These are phyloP conservation scores for Ampelocalamus luodianensis DNA, from an alignment of 176 grass and related monocot genomes.

Conservation along the genomic window DNA sequence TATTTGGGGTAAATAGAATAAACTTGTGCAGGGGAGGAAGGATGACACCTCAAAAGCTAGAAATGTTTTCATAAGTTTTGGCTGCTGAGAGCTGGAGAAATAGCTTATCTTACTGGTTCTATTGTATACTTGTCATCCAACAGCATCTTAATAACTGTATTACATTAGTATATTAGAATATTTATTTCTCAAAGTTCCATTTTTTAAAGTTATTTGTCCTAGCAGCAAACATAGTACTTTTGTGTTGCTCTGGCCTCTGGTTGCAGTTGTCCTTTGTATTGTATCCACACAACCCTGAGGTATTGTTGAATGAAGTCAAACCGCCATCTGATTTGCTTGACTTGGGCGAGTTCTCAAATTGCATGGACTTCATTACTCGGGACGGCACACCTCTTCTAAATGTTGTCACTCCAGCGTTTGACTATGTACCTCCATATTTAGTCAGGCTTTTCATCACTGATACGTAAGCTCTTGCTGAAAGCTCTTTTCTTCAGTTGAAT, in stretches of 20 bases:
- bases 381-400: conserved; percentile 51
- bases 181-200: background rate
- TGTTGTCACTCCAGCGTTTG: conserved; percentile 59
- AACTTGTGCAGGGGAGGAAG: background rate
- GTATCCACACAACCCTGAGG: conserved; percentile 62
- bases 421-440: conserved; percentile 58
- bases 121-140: background rate
- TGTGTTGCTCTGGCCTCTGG: background rate
- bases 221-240: background rate
- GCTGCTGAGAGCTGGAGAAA: background rate
- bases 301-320: conserved; percentile 66
- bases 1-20: too few relatives aligned
- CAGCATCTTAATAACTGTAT: background rate
- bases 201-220: background rate
- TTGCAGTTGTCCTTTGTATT: conserved; percentile 62
- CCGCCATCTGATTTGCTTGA: conserved; percentile 58
- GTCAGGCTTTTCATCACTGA: conserved; percentile 63
- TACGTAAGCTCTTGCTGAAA: conserved; percentile 32
- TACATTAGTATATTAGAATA: background rate
- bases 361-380: conserved; percentile 48
- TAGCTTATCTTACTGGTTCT: background rate
- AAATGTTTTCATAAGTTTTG: background rate
- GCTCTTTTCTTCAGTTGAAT: too few relatives aligned
- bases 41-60: background rate
- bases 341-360: conserved; percentile 64